Evolutionary conservation across 805 yeast genomes (phyloP), one percentile per base, ranked within the genome.

Genomic region (Lipomyces yamanashiensis): DNA sequence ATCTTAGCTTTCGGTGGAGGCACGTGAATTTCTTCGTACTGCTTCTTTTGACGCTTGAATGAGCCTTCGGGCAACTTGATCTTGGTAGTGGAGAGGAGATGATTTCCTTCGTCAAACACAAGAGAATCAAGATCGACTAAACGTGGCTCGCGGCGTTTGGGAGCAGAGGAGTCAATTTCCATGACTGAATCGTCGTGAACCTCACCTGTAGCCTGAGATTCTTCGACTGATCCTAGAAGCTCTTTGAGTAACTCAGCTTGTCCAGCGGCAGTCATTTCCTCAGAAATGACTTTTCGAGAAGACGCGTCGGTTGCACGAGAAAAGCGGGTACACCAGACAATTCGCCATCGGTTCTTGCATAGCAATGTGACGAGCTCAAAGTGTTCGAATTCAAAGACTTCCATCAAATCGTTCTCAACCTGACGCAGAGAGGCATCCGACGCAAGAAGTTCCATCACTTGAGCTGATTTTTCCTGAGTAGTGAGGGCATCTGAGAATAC

Each of bases 1-100:
- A 58, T 62, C 13, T 74, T 76, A 2, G 85, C 81, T 33, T 82
- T 80, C 0, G 97, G 97, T 0, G 97, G 87, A 0, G 99, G 99
- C n/a, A 95, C 85, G 66, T 87, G 92, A 43, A 92, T 89, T 70
- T 91, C 96, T 72, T 93, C 98, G 76, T 93, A 93, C 5, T 83
- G 77, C 63, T 84, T 85, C 67, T 86, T 86, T 12, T 85, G 84
- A 63, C 89, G 84, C 71, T 89, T 91, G 73, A 85, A 89, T 0
- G 98, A 89, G 2, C 96, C 96, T 62, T 82, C 82, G 0, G 99
- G 98, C 2, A 95, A 82, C 58, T 82, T 81, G 23, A 95, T 85
- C 64, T 86, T 87, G 0, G 87, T 77, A 0, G 83, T 80, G 0
- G 92, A 82, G 84, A 87, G 81, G 10, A 88, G 77, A 68, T 84